These are phyloP conservation scores for Bauhinia variegata DNA, from an alignment of 306 rosid species.

Conservation along the genomic window DNA sequence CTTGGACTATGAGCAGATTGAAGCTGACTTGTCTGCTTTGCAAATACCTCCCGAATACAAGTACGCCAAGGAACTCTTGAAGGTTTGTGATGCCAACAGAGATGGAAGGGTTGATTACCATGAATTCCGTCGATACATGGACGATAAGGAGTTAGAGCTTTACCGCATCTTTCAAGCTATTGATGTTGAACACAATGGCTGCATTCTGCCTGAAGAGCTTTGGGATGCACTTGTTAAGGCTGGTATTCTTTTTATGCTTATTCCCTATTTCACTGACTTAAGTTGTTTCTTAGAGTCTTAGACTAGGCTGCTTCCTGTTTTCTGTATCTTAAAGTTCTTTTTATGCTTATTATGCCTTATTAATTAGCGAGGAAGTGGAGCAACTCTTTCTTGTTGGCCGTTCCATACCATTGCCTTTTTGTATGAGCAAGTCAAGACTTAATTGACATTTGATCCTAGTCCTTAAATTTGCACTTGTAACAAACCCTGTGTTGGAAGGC, in stretches of 20 bases:
- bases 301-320: background rate
- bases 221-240: slow-evolving; percentile 68
- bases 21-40: slow-evolving; percentile 55
- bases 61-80: slow-evolving; percentile 61
- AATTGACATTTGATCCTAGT: slow-evolving; percentile 14
- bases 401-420: slow-evolving; percentile 2
- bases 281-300: background rate
- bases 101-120: slow-evolving; percentile 58
- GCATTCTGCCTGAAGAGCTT: slow-evolving; percentile 63
- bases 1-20: slow-evolving; percentile 59
- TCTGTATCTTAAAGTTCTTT: background rate
- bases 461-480: slow-evolving; percentile 1
- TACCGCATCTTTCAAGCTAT: slow-evolving; percentile 61
- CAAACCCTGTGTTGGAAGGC: too few relatives aligned
- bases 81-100: slow-evolving; percentile 56
- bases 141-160: slow-evolving; percentile 62
- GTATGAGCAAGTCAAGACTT: background rate
- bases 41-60: slow-evolving; percentile 59
- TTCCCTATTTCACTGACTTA: too few relatives aligned
- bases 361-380: background rate
- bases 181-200: slow-evolving; percentile 60
- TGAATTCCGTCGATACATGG: slow-evolving; percentile 60
- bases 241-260: slow-evolving; percentile 44
- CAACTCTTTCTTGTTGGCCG: slow-evolving; percentile 13
- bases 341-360: slow-evolving; percentile 9